Evolutionary conservation across 257 asterid genomes (phyloP), one percentile per base, ranked within the genome.

Genomic region (Primulina eburnea): DNA sequence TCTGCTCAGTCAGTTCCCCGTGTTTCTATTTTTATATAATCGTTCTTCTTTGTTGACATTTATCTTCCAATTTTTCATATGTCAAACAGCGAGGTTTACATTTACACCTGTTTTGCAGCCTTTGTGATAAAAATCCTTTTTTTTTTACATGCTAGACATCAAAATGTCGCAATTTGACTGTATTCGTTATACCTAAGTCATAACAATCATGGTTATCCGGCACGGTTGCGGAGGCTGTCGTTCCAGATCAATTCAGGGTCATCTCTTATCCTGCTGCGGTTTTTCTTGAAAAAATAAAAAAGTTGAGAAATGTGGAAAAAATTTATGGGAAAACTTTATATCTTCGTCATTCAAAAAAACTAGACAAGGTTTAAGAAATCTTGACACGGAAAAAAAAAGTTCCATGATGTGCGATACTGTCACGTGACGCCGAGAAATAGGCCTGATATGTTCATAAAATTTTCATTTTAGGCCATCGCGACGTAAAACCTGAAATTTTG

Each of bases 161-260:
- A 43, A 43, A 43, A 12, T 10, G 3, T 3, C 5, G n/a, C 53
- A 11, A 43, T 0, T 43, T 43, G 53, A 43, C n/a, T 43, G 4
- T 43, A 43, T 75, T 70, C 67, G 65, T 40, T 43, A 14, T 37
- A 56, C 24, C 50, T n/a, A 32, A 43, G n/a, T 43, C 17, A 2
- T 43, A 43, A 12, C 17, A 4, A 12, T 43, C 53, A 12, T 43
- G 53, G 53, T 43, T 43, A 10, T 17, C 17, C 5, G 17, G 53
- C 17, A 43, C n/a, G 17, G n/a, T 12, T 12, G 5, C 1, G 17
- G 5, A 43, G 17, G 5, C 12, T 43, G 53, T 43, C 1, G n/a
- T 43, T 43, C 2, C 53, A 2, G 6, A 43, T 43, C 53, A 14
- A 43, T 43, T 12, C 5, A 43, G 3, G 12, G n/a, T 43, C 6